Evolutionary conservation across 192 early-diverging fungal species (phyloP), one percentile per base, ranked within the genome.

Genomic region (Coemansia sp.): DNA sequence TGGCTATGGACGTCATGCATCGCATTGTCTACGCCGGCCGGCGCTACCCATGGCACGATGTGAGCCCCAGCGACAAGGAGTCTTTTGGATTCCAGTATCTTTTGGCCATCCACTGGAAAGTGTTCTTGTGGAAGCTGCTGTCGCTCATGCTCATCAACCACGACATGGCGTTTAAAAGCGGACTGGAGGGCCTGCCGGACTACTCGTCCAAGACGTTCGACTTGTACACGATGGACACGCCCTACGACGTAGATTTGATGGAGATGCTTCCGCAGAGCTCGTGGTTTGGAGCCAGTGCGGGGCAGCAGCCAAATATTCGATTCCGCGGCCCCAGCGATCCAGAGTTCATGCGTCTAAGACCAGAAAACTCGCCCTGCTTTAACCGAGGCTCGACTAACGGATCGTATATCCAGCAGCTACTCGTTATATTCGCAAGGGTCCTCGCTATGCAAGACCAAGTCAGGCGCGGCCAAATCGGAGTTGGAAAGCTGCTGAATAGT

Each of bases 131-230:
- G 78, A 75, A 73, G 62, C 59, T 69, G 41, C 51, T 76, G 20
- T 64, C 78, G 14, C 43, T 68, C 2, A 68, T 72, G 69, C 73
- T 81, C 12, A 76, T 71, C 29, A 69, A 76, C 12, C 42, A 68
- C 42, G 10, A 22, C 35, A 36, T 27, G 25, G 31, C 43, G 15
- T 56, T 81, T 14, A 46, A 42, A 5, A 1, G 19, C 7, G 62
- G 37, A 20, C 60, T 81, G 47, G 73, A 72, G 4, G 43, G 14
- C 1, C 32, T 81, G 53, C 78, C 78, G 0, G 70, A 25, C n/a
- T 81, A 81, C 66, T 75, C 78, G 19, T 81, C 78, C 17, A 68
- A 72, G 63, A 69, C 78, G n/a, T 81, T 67, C 38, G 78, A 81
- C 31, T 54, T 76, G 62, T 76, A 76, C 64, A 75, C 73, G 41